Evolutionary conservation across 1,284 basidiomycete species (phyloP).

Genomic region (Puccinia triticina): DNA sequence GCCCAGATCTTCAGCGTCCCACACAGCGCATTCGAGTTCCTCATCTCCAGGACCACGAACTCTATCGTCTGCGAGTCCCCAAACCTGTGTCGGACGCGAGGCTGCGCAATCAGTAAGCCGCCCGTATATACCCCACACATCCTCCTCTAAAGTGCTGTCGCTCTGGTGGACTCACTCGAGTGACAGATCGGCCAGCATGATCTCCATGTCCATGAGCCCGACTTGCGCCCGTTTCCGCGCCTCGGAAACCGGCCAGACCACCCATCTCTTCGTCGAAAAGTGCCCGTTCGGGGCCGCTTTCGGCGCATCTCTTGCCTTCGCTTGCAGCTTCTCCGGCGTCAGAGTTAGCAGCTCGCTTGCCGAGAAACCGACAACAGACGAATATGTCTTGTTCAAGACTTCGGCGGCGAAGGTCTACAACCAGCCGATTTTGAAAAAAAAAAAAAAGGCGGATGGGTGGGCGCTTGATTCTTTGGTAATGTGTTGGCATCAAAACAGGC

Average conservation of each 20-base stretch:
- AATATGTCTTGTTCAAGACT: slow-evolving; percentile 18
- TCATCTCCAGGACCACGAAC: slow-evolving; percentile 19
- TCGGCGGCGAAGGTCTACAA: neutral
- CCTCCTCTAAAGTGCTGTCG: too few species aligned
- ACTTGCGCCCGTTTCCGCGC: neutral
- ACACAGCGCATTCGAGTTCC: slow-evolving; percentile 4
- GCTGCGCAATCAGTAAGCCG: neutral
- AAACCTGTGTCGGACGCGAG: neutral
- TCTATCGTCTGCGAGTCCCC: neutral
- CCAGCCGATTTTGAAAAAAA: neutral
- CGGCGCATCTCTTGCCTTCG: neutral
- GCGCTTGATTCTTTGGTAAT: too few species aligned
- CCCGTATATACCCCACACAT: neutral
- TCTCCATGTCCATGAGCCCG: slow-evolving; percentile 26
- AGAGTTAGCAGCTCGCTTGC: slow-evolving; percentile 9
- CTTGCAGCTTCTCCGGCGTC: neutral
- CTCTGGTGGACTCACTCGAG: too few species aligned
- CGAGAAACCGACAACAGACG: slow-evolving; percentile 12
- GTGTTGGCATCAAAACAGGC: too few species aligned
- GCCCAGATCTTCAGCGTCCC: slow-evolving; percentile 15
- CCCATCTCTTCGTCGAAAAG: neutral
- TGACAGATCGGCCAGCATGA: slow-evolving; percentile 21
- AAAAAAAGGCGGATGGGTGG: neutral
- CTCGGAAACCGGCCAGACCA: slow-evolving; percentile 32
- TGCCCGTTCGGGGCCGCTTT: neutral